Percentiles rank a stretch among this genome's conserved stretches.
These are phyloP conservation scores for Aristolochia fimbriata DNA, from an alignment of 164 flowering plant species.

Conservation along the genomic window DNA sequence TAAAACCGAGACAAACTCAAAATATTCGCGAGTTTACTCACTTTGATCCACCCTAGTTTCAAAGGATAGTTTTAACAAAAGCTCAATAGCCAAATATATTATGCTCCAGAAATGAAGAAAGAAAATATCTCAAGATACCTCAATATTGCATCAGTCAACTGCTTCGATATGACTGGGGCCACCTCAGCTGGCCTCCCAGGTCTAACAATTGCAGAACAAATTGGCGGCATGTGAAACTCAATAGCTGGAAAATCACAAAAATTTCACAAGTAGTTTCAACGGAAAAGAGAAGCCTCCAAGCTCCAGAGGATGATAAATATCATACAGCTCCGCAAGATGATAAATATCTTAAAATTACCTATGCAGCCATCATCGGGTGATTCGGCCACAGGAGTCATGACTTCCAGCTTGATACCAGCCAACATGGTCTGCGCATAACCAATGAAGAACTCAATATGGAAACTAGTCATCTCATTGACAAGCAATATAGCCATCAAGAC, in stretches of 20 bases:
- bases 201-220: slow-evolving; percentile 86
- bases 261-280: not conserved
- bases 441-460: too few relatives aligned
- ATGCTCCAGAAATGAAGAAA: too few relatives aligned
- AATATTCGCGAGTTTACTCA: too few relatives aligned
- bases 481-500: too few relatives aligned
- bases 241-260: slow-evolving; percentile 37
- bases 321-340: slow-evolving; percentile 1
- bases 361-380: slow-evolving; percentile 75
- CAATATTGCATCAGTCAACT: slow-evolving; percentile 62
- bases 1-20: too few relatives aligned
- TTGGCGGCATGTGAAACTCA: slow-evolving; percentile 94
- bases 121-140: slow-evolving; percentile 31
- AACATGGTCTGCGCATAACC: slow-evolving; percentile 54
- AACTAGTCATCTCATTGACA: too few relatives aligned
- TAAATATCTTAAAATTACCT: slow-evolving; percentile 31
- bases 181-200: slow-evolving; percentile 93
- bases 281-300: not conserved
- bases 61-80: too few relatives aligned
- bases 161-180: slow-evolving; percentile 78
- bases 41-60: too few relatives aligned
- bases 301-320: not conserved
- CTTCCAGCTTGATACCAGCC: slow-evolving; percentile 91
- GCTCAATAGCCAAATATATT: too few relatives aligned
- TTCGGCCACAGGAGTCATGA: slow-evolving; percentile 71